Base-by-base conservation (phyloP, 371 early-diverging fungal genomes). In the Parasitella parasitica region DNA sequence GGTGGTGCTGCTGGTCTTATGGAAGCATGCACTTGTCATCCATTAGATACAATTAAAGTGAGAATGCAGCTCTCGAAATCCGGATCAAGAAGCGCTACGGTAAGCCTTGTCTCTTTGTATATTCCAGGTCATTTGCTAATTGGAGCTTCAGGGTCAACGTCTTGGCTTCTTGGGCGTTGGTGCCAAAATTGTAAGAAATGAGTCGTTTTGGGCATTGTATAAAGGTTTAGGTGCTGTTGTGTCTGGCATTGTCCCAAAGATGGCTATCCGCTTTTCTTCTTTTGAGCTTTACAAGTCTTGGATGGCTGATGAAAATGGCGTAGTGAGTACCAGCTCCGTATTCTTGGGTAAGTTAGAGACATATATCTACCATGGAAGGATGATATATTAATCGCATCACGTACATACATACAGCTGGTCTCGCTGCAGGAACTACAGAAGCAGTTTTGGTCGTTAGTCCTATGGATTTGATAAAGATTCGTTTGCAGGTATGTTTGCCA, bases 151-250 rank as follows among this genome's bases (percentile, higher is more conserved):
- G 78, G 79, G 78, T 24, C 76, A 63, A 51, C 76, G 68, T 22
- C 77, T 83, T 28, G 81, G 88, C 52, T 97, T 97, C 72, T 60
- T 97, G 24, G 87, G 88, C 16, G 94, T 94, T 15, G 97, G 96
- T 32, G 66, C 84, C n/a, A 83, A 86, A 59, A 98, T 98, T 54
- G 87, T 92, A 7, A 82, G 86, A 73, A 92, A 89, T 66, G 98
- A 98, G 68, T 94, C 95, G 11, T 81, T 92, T 39, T 77, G 92
- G 56, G 93, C 95, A 0, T 86, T 98, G 15, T 98, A 98, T 86
- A 97, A 97, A 84, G 98, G 98, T 59, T 87, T 98, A 6, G 97
- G 97, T 50, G 97, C 98, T 18, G 98, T 98, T 12, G 92, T 96
- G 6, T 81, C 94, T 12, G 98, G 97, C 56, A 98, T 98, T 67